Base-by-base conservation (phyloP, 2,329 filamentous ascomycete genomes). In the Arthrobotrys conoides region DNA sequence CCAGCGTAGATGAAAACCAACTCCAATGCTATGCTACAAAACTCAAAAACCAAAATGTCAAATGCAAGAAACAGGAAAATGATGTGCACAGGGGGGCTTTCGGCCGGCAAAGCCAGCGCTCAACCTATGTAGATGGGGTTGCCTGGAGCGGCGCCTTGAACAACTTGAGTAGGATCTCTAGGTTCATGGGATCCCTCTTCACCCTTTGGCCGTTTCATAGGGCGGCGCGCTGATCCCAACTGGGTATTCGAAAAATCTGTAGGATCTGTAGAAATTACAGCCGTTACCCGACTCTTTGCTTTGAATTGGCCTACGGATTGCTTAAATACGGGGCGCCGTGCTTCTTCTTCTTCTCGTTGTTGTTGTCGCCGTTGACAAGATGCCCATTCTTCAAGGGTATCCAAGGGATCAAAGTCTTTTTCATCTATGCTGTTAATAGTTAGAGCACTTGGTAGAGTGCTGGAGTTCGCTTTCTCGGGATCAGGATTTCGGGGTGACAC, bases 241-340 rank as follows among this genome's bases (percentile, higher is more conserved):
- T 10, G 44, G 24, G 24, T 33, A 6, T 9, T 44, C 16, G 30
- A 14, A 3, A 53, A 20, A 20, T 24, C 48, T 38, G 18, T 22
- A 8, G 36, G 2, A 10, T 41, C 33, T 38, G 20, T 49, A 3
- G 20, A 5, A 4, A 33, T 44, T 16, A 16, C 8, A 5, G 5
- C 10, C 3, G 16, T 38, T 12, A 14, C 10, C 12, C 30, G 27
- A 20, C 51, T 14, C 22, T 18, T 66, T 18, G 66, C 33, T 36
- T 65, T 77, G 46, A 77, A 77, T 57, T 77, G 73, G 38, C 66
- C 30, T 20, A 77, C 41, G 6, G 73, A 71, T 48, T 77, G 73
- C 38, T 68, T 71, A 22, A 77, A 77, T 5, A 68, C 61, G 2
- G 73, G 73, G 20, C 73, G 73, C 9, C 18, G 30, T 5, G 24